Conservation (phyloP, 768 basidiomycete genomes). For the Tricholoma terreum region DNA sequence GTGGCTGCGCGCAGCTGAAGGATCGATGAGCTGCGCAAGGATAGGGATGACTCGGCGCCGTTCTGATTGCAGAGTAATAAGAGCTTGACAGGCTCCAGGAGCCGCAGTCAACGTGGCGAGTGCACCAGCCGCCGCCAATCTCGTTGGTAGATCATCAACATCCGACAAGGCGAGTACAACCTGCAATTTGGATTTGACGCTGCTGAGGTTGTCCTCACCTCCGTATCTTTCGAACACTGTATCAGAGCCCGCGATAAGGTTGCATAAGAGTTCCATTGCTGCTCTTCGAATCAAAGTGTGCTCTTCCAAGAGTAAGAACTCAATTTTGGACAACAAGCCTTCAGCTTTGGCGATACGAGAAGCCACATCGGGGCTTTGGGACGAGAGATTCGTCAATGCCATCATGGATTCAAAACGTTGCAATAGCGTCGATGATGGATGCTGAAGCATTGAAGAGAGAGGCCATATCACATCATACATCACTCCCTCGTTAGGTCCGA, state of each 20-base stretch:
- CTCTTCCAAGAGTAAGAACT: constrained; percentile 77
- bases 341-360: constrained; percentile 61
- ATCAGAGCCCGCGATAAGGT: constrained; percentile 78
- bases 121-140: constrained; percentile 88
- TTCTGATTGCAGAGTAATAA: constrained; percentile 66
- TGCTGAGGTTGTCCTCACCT: constrained; percentile 32
- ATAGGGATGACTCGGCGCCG: constrained; percentile 62
- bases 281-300: constrained; percentile 82
- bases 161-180: constrained; percentile 83
- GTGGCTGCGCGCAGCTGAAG: constrained; percentile 34
- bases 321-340: constrained; percentile 61
- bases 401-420: constrained; percentile 92
- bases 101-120: constrained; percentile 76
- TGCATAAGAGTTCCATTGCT: constrained; percentile 88
- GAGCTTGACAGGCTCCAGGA: constrained; percentile 51
- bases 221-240: constrained; percentile 72
- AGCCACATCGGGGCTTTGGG: constrained; percentile 63
- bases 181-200: constrained; percentile 65
- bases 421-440: constrained; percentile 64
- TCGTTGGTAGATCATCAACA: constrained; percentile 80
- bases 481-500: constrained; percentile 78
- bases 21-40: constrained; percentile 66
- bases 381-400: constrained; percentile 94
- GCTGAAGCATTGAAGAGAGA: constrained; percentile 67
- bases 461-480: constrained; percentile 84